phyloP scores from a whole-genome alignment of 768 basidiomycete genomes.

The Strobilomyces echinocephalus region DNA sequence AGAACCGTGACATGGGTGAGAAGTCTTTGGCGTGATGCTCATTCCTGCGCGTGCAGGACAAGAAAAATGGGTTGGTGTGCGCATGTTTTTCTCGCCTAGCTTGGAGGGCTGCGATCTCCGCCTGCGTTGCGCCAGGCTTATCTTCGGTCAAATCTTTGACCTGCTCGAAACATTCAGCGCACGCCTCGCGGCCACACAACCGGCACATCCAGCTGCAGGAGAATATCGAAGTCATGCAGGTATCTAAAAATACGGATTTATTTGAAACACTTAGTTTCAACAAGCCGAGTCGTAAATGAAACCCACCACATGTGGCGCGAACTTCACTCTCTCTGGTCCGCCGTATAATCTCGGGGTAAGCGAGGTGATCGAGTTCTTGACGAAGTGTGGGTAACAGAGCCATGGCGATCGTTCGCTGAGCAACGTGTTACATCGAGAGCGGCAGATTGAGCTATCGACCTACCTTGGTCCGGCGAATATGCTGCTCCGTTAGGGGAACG shows the following conservation, averaged over 20 bases:
- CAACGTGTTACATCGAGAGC: constrained; percentile 11
- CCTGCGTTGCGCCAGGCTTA: constrained; percentile 42
- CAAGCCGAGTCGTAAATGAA: neutral
- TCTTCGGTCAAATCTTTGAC: constrained; percentile 61
- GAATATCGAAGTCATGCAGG: constrained; percentile 91
- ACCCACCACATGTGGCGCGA: constrained; percentile 78
- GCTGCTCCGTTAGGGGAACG: constrained; percentile 42
- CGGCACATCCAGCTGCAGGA: constrained; percentile 87
- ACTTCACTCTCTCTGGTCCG: constrained; percentile 77
- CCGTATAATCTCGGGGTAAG: constrained; percentile 54
- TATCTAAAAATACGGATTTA: constrained; percentile 50
- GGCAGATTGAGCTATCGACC: constrained; percentile 1
- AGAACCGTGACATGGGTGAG: constrained; percentile 77
- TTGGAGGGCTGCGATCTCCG: constrained; percentile 47
- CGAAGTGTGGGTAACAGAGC: constrained; percentile 64
- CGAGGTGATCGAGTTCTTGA: constrained; percentile 60
- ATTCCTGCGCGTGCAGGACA: constrained; percentile 64
- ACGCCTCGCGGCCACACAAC: constrained; percentile 86
- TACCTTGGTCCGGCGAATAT: constrained; percentile 62
- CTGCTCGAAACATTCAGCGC: constrained; percentile 74
- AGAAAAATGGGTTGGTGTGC: constrained; percentile 67
- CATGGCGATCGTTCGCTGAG: constrained; percentile 60
- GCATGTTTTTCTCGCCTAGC: constrained; percentile 55
- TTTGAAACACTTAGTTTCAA: constrained; percentile 8
- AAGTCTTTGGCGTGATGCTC: constrained; percentile 68